phyloP scores from a whole-genome alignment of 2,329 filamentous ascomycete species.

The Sphaceloma murrayae region DNA sequence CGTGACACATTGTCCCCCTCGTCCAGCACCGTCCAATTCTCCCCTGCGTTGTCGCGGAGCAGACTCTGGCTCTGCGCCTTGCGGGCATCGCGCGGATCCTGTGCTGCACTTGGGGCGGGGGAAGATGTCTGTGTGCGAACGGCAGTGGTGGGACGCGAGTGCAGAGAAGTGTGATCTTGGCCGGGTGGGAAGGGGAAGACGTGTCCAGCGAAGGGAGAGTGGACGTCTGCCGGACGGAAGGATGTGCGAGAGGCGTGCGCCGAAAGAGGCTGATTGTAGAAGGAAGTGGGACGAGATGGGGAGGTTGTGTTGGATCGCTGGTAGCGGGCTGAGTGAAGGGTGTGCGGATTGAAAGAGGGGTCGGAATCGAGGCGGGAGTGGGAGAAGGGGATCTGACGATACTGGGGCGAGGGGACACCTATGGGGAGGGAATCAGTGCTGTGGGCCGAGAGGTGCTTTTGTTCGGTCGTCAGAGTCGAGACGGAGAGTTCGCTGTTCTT shows the following conservation, averaged over 20 bases:
- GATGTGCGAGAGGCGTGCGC: constrained; percentile 29
- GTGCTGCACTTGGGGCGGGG: constrained; percentile 17
- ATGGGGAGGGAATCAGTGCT: constrained; percentile 31
- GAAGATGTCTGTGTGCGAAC: constrained; percentile 9
- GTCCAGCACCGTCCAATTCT: constrained; percentile 38
- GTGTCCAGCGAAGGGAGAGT: constrained; percentile 16
- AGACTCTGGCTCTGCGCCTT: constrained; percentile 29
- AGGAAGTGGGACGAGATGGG: constrained; percentile 6
- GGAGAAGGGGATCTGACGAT: constrained; percentile 60
- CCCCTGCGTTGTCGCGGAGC: constrained; percentile 28
- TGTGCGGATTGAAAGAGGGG: constrained; percentile 42
- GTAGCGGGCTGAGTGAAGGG: constrained; percentile 42
- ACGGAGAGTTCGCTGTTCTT: constrained; percentile 50
- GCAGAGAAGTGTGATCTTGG: constrained; percentile 15
- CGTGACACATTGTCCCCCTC: constrained; percentile 23
- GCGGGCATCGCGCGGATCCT: constrained; percentile 20
- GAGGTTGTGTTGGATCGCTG: constrained; percentile 35
- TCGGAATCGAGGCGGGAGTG: constrained; percentile 61
- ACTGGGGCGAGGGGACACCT: constrained; percentile 32
- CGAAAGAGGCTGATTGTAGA: constrained; percentile 28
- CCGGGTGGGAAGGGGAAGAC: constrained; percentile 18
- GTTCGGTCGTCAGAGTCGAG: constrained; percentile 44
- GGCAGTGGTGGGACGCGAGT: constrained; percentile 11
- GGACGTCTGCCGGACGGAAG: constrained; percentile 2
- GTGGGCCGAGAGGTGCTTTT: constrained; percentile 45